These are phyloP conservation scores for Stemphylium lycopersici DNA, from an alignment of 2,329 filamentous ascomycete species.

Conservation along the genomic window DNA sequence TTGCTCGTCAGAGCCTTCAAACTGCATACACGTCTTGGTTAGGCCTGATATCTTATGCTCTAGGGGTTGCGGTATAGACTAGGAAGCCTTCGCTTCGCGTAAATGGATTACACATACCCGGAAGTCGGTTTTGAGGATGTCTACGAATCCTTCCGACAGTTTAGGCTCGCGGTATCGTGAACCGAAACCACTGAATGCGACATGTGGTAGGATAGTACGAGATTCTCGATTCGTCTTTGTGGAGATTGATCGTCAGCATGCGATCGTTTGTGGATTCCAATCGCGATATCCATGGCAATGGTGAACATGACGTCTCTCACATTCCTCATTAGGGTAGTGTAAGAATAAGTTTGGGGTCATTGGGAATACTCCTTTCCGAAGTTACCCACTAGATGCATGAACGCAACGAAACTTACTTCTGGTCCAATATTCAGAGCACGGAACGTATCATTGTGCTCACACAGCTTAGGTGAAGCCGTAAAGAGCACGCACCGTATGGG, in stretches of 20 bases:
- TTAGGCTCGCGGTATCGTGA: constrained; percentile 76
- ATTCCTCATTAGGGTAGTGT: constrained; percentile 18
- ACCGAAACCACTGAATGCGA: constrained; percentile 80
- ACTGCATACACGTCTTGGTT: constrained; percentile 49
- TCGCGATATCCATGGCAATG: background rate
- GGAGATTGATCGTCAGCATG: constrained; percentile 23
- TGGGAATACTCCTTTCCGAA: constrained; percentile 2
- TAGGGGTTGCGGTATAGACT: background rate
- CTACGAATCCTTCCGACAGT: constrained; percentile 79
- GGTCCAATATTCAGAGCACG: constrained; percentile 64
- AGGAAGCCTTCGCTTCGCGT: constrained; percentile 1
- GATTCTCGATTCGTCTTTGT: constrained; percentile 80
- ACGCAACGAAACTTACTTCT: constrained; percentile 40
- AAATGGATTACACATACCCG: constrained; percentile 52
- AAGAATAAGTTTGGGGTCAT: constrained; percentile 8
- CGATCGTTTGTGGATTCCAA: constrained; percentile 4
- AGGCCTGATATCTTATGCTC: constrained; percentile 19
- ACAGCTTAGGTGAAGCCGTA: constrained; percentile 70
- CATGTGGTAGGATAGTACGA: constrained; percentile 71
- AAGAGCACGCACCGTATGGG: constrained; percentile 88
- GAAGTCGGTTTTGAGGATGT: constrained; percentile 79
- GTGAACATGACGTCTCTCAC: constrained; percentile 10
- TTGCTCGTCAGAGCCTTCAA: constrained; percentile 72
- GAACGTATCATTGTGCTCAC: constrained; percentile 87
- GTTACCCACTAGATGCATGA: constrained; percentile 10